Conservation (phyloP, 495 filamentous ascomycete genomes). For the Tuber brumale region DNA sequence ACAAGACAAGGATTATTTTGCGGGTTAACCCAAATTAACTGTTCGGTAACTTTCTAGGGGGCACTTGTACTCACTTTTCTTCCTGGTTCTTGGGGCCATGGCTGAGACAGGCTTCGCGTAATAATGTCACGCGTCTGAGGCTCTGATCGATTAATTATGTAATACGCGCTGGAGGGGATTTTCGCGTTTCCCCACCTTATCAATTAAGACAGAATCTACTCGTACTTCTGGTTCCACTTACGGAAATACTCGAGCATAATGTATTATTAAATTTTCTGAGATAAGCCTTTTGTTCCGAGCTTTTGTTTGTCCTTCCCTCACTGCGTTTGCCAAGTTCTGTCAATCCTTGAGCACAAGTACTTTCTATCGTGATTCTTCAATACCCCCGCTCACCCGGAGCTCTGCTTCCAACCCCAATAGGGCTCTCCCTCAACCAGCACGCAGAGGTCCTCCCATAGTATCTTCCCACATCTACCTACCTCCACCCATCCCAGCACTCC, state of each 20-base stretch:
- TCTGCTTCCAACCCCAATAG: background rate
- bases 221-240: background rate
- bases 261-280: background rate
- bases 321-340: background rate
- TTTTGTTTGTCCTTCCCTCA: background rate
- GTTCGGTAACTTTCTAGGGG: too few relatives aligned
- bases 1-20: too few relatives aligned
- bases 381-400: background rate
- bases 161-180: slow-evolving; percentile 31
- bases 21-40: too few relatives aligned
- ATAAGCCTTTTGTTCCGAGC: background rate
- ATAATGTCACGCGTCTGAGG: slow-evolving; percentile 30
- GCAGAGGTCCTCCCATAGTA: background rate
- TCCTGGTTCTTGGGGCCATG: background rate
- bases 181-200: slow-evolving; percentile 37
- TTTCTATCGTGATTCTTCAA: slow-evolving; percentile 5
- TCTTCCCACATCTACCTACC: background rate
- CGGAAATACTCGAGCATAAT: background rate
- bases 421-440: background rate
- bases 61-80: too few relatives aligned
- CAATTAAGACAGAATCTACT: slow-evolving; percentile 23
- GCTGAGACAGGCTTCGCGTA: background rate
- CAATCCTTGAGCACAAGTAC: slow-evolving; percentile 3
- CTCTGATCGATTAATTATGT: slow-evolving; percentile 26
- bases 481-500: background rate